phyloP scores from a whole-genome alignment of 768 basidiomycete species.

The Suillus bovinus region DNA sequence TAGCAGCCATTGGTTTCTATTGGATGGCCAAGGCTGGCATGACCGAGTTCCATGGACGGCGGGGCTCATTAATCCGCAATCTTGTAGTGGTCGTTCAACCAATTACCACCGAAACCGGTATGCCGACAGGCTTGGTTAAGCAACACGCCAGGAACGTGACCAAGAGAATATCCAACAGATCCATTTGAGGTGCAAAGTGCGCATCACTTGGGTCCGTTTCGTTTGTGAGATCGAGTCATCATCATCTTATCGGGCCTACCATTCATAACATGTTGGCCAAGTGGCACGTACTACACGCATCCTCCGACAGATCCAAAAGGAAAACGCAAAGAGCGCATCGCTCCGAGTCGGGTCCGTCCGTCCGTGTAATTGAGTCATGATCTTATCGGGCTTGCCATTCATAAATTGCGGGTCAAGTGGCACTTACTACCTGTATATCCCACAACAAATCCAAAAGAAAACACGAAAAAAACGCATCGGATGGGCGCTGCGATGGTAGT shows the following conservation, averaged over 20 bases:
- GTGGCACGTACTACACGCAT: not conserved
- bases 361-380: not conserved
- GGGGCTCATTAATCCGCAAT: not conserved
- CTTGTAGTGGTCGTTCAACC: not conserved
- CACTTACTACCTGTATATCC: not conserved
- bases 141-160: not conserved
- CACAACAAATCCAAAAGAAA: not conserved
- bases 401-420: not conserved
- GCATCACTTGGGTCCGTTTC: not conserved
- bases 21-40: not conserved
- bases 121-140: not conserved
- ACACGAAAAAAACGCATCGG: no score
- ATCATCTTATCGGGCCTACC: not conserved
- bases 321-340: not conserved
- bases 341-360: not conserved
- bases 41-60: not conserved
- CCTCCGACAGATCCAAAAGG: not conserved
- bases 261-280: not conserved
- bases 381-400: not conserved
- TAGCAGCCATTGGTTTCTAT: not conserved
- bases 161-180: not conserved
- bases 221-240: not conserved
- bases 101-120: not conserved
- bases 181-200: not conserved
- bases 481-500: not conserved